phyloP scores from a whole-genome alignment of 495 filamentous ascomycete species.

The Diplogelasinospora grovesii region DNA sequence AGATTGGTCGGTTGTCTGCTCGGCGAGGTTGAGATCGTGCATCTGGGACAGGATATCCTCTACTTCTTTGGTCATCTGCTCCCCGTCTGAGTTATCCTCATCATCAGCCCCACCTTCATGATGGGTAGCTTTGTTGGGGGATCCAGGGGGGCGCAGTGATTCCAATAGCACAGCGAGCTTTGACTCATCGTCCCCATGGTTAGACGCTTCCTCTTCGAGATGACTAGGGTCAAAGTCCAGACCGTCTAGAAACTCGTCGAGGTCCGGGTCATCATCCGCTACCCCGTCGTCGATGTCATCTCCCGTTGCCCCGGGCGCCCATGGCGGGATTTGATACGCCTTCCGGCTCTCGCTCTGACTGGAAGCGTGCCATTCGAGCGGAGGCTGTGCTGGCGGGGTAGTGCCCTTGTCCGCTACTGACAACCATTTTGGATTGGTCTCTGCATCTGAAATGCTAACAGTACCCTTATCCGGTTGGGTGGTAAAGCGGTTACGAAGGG shows the following conservation, averaged over 20 bases:
- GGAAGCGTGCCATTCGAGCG: background rate
- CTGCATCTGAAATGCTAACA: no score
- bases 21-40: constrained; percentile 27
- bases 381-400: background rate
- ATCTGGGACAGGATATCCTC: constrained; percentile 30
- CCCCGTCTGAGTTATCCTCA: constrained; percentile 35
- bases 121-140: background rate
- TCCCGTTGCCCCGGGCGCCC: background rate
- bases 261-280: constrained; percentile 25
- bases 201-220: no score
- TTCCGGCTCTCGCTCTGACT: background rate
- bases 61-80: constrained; percentile 28
- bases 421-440: no score
- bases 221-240: constrained; percentile 19
- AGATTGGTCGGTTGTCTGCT: background rate
- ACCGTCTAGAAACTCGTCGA: constrained; percentile 33
- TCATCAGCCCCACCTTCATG: constrained; percentile 13
- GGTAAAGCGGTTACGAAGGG: no score
- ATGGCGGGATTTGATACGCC: background rate
- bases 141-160: background rate
- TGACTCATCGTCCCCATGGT: no score
- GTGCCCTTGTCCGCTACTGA: no score
- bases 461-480: no score
- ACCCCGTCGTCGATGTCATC: background rate
- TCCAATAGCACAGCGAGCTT: background rate